phyloP scores from a whole-genome alignment of 2,329 filamentous ascomycete genomes.

The Drechslera avenae region DNA sequence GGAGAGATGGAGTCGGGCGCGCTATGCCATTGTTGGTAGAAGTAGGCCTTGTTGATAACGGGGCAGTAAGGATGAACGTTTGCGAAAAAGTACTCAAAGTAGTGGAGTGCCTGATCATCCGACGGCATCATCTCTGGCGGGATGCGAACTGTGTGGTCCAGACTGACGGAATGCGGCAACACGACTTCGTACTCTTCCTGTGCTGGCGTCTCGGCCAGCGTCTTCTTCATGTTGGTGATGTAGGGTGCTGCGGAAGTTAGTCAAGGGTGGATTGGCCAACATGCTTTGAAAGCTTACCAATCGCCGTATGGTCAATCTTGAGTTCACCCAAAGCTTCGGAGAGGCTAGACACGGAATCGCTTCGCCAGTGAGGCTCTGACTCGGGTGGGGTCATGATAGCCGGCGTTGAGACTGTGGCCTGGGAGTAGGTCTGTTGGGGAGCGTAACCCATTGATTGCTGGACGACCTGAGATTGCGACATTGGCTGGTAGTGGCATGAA shows the following conservation, averaged over 20 bases:
- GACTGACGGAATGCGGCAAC: conserved; percentile 70
- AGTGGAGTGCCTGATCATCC: conserved; percentile 78
- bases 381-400: conserved; percentile 48
- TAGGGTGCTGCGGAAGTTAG: conserved; percentile 70
- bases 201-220: conserved; percentile 64
- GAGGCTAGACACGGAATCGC: conserved; percentile 64
- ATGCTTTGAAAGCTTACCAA: conserved; percentile 63
- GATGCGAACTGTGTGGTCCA: conserved; percentile 81
- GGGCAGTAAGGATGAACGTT: conserved; percentile 93
- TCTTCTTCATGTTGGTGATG: conserved; percentile 68
- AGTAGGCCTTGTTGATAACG: conserved; percentile 78
- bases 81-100: conserved; percentile 88
- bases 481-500: conserved; percentile 43
- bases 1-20: conserved; percentile 86
- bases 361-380: conserved; percentile 56
- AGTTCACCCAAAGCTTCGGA: conserved; percentile 83
- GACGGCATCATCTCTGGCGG: conserved; percentile 92
- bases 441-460: conserved; percentile 44
- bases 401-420: conserved; percentile 29
- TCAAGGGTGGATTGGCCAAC: neutral
- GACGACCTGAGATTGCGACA: conserved; percentile 41
- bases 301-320: conserved; percentile 84
- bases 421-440: conserved; percentile 42
- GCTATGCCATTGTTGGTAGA: conserved; percentile 89
- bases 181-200: conserved; percentile 73